Conservation (phyloP, 345 rosid species). For the Noccaea bulbosa region DNA sequence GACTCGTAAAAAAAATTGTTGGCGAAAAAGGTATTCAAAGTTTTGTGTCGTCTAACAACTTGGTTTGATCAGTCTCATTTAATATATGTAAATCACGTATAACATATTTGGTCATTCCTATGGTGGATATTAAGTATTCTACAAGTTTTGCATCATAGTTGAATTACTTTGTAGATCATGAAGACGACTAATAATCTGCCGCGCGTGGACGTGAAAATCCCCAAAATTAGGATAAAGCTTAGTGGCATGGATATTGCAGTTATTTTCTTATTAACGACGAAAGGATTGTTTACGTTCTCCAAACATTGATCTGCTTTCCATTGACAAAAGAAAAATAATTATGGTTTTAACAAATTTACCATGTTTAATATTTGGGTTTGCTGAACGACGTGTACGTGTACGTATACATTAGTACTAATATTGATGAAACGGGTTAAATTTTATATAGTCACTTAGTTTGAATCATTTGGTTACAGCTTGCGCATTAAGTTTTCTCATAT, state of each 20-base stretch:
- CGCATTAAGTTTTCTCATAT: slow-evolving; percentile 19
- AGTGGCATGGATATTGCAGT: slow-evolving; percentile 21
- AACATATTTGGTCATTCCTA: slow-evolving; percentile 1
- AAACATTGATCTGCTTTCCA: background rate
- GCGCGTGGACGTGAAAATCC: slow-evolving; percentile 15
- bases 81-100: background rate
- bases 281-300: background rate
- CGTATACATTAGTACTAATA: background rate
- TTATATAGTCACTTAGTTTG: slow-evolving; percentile 32
- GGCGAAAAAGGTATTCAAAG: background rate
- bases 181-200: slow-evolving; percentile 14
- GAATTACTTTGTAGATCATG: slow-evolving; percentile 8
- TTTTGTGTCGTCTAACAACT: slow-evolving; percentile 12
- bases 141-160: slow-evolving; percentile 18
- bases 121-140: slow-evolving; percentile 17
- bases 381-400: background rate
- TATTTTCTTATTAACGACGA: background rate
- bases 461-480: slow-evolving; percentile 37
- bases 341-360: background rate
- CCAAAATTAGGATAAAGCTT: slow-evolving; percentile 18
- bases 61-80: slow-evolving; percentile 10
- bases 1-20: background rate
- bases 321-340: no score
- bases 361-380: background rate
- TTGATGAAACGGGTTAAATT: background rate